phyloP scores from a whole-genome alignment of 75 land plant genomes.

The Cunninghamia lanceolata region DNA sequence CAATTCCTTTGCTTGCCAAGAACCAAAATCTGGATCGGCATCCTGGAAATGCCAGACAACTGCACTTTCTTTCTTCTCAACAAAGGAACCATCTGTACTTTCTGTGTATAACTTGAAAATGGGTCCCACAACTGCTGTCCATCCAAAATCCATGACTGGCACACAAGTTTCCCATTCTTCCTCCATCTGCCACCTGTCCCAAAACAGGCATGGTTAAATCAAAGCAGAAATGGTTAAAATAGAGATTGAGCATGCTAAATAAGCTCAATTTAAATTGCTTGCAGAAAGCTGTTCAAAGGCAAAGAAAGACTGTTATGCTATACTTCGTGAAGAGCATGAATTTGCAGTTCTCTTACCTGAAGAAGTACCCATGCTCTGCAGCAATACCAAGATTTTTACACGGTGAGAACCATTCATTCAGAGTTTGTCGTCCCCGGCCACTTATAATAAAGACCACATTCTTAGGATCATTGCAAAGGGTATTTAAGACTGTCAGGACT shows the following conservation, averaged over 20 bases:
- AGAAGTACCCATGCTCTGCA: constrained; percentile 92
- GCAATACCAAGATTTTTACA: constrained; percentile 74
- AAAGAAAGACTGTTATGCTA: not conserved
- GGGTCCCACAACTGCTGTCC: constrained; percentile 55
- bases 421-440: constrained; percentile 51
- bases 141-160: constrained; percentile 37
- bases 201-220: not conserved
- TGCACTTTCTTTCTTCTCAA: constrained; percentile 61
- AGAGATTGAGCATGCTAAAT: no score
- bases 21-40: constrained; percentile 73
- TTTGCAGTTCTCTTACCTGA: constrained; percentile 44
- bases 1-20: constrained; percentile 66
- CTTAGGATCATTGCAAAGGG: constrained; percentile 60
- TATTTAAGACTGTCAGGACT: constrained; percentile 51
- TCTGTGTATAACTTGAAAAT: constrained; percentile 59
- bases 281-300: not conserved
- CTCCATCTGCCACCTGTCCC: constrained; percentile 45
- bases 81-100: constrained; percentile 58
- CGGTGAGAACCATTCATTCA: constrained; percentile 69
- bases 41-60: constrained; percentile 69
- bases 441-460: constrained; percentile 80
- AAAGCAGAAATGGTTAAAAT: not conserved
- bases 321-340: not conserved
- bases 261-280: not conserved
- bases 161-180: constrained; percentile 50